A percentile compares a stretch with the other conserved stretches of the same genome.
Evolutionary conservation across 495 filamentous ascomycete genomes (phyloP).

Genomic region (Collariella sp.): DNA sequence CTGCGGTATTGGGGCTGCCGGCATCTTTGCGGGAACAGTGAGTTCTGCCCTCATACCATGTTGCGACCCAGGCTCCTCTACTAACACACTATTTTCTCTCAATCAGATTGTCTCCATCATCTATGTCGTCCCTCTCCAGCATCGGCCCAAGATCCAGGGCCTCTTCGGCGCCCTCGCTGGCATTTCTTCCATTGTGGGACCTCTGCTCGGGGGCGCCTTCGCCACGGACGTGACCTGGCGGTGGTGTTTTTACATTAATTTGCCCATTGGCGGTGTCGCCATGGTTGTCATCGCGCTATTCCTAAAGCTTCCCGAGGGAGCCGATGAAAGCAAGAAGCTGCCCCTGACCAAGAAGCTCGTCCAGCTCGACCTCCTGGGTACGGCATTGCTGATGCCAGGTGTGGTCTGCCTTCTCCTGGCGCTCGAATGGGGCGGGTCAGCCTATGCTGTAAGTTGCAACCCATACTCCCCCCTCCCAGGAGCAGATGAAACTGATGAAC

Average conservation of each 20-base stretch:
- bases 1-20: slow-evolving; percentile 44
- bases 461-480: neutral
- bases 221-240: slow-evolving; percentile 38
- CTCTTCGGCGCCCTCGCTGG: slow-evolving; percentile 38
- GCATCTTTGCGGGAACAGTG: slow-evolving; percentile 31
- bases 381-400: slow-evolving; percentile 53
- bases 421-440: slow-evolving; percentile 70
- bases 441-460: slow-evolving; percentile 30
- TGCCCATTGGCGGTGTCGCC: slow-evolving; percentile 58
- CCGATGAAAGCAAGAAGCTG: slow-evolving; percentile 9
- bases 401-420: slow-evolving; percentile 66
- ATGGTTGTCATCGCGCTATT: slow-evolving; percentile 49
- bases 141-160: slow-evolving; percentile 42
- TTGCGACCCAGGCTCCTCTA: neutral
- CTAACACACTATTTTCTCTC: neutral
- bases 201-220: slow-evolving; percentile 25
- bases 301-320: slow-evolving; percentile 14
- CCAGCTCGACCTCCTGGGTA: slow-evolving; percentile 60
- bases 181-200: slow-evolving; percentile 34
- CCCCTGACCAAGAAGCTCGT: slow-evolving; percentile 27
- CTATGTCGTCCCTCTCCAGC: slow-evolving; percentile 35
- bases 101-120: slow-evolving; percentile 25
- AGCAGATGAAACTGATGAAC: slow-evolving; percentile 37
- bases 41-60: neutral
- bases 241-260: slow-evolving; percentile 77